These are phyloP conservation scores for Ustilago curta DNA, from an alignment of 1,284 basidiomycete species.

Conservation along the genomic window DNA sequence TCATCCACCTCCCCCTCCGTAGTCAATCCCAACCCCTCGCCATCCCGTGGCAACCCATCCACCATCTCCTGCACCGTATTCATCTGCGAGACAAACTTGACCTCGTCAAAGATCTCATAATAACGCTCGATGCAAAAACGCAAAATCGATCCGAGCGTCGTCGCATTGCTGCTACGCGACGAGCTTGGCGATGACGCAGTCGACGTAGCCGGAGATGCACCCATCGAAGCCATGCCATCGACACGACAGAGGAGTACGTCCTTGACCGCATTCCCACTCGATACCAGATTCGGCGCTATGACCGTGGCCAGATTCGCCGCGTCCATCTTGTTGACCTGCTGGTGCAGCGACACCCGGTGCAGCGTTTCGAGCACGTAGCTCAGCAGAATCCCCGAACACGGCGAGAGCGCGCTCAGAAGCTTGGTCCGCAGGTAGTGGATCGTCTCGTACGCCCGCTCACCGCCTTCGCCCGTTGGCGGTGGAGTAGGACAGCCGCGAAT, in stretches of 20 bases:
- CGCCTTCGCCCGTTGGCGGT: not conserved
- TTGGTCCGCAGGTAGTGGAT: conserved; percentile 50
- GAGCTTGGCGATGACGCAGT: conserved; percentile 9
- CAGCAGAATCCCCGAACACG: conserved; percentile 79
- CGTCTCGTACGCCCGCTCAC: conserved; percentile 72
- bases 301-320: conserved; percentile 83
- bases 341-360: conserved; percentile 79
- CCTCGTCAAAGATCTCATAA: conserved; percentile 81
- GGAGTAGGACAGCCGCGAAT: conserved; percentile 77
- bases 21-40: not conserved
- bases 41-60: conserved; percentile 20
- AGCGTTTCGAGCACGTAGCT: conserved; percentile 79
- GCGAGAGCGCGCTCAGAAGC: conserved; percentile 75
- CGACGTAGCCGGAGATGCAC: conserved; percentile 56
- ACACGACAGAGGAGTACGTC: conserved; percentile 73
- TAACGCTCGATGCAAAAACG: conserved; percentile 83
- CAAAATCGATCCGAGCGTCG: conserved; percentile 76
- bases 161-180: conserved; percentile 51
- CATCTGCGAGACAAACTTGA: conserved; percentile 16
- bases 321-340: conserved; percentile 80
- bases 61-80: conserved; percentile 34
- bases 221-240: conserved; percentile 78
- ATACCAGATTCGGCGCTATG: conserved; percentile 78
- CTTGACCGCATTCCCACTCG: conserved; percentile 48
- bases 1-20: conserved; percentile 11